Conservation (phyloP, 345 rosid species). For the Eucalyptus rudis region DNA sequence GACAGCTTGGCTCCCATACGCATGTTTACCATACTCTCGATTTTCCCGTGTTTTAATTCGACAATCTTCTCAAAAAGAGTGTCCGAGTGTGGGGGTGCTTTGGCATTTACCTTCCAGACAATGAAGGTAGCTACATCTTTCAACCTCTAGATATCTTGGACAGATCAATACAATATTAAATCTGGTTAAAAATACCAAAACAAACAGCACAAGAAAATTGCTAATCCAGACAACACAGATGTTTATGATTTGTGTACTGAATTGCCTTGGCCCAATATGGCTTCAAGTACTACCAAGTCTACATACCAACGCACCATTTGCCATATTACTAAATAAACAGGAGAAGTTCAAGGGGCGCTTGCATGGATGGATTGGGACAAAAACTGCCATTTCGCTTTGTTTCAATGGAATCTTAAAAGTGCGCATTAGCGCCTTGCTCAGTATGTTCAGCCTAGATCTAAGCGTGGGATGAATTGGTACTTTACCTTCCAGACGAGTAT, state of each 20-base stretch:
- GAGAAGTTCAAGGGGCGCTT: not conserved
- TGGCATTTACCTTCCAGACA: not conserved
- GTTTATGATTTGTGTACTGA: not conserved
- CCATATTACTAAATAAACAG: not conserved
- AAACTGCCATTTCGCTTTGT: not conserved
- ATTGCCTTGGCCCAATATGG: not conserved
- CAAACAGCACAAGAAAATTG: not conserved
- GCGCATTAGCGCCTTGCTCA: not conserved
- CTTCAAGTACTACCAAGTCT: not conserved
- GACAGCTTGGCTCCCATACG: not conserved
- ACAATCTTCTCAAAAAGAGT: not conserved
- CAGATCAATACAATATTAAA: not conserved
- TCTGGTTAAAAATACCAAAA: not conserved
- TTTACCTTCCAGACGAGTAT: conserved; percentile 46
- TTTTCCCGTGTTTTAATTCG: not conserved
- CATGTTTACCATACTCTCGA: not conserved
- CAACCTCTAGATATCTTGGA: not conserved
- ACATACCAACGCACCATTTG: not conserved
- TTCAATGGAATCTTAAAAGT: not conserved
- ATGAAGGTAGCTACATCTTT: not conserved
- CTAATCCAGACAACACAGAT: not conserved
- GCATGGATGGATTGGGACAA: not conserved
- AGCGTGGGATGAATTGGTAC: not conserved
- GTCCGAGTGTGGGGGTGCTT: not conserved
- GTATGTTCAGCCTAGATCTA: not conserved